These are phyloP conservation scores for Aureobasidium uvarum DNA, from an alignment of 2,329 filamentous ascomycete species.

Conservation along the genomic window DNA sequence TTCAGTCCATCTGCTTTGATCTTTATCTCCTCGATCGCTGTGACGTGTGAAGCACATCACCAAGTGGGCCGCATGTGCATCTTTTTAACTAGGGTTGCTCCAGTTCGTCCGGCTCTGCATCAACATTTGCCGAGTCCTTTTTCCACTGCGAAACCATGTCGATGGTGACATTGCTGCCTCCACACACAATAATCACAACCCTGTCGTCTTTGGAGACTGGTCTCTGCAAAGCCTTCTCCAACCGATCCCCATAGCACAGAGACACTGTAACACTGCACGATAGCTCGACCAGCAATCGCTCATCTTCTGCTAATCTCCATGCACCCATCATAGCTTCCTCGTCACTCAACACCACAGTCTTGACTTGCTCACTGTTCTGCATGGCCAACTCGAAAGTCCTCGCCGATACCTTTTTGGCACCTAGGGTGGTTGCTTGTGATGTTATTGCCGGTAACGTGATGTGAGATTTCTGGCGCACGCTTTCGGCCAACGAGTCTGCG, in stretches of 20 bases:
- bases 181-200: conserved; percentile 82
- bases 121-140: conserved; percentile 40
- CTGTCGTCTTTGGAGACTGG: conserved; percentile 64
- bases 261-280: conserved; percentile 81
- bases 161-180: conserved; percentile 56
- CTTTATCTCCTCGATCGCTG: neutral
- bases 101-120: conserved; percentile 13
- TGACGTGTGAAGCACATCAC: neutral
- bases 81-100: too few relatives aligned
- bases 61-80: too few relatives aligned
- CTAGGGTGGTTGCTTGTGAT: conserved; percentile 70
- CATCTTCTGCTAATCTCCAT: conserved; percentile 75
- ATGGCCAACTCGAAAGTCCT: conserved; percentile 65
- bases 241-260: conserved; percentile 60
- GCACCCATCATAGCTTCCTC: conserved; percentile 77
- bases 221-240: conserved; percentile 61
- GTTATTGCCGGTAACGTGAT: conserved; percentile 69
- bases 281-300: conserved; percentile 75
- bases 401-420: conserved; percentile 67
- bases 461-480: conserved; percentile 53
- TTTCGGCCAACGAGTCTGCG: conserved; percentile 66
- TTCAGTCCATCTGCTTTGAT: neutral
- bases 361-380: conserved; percentile 48
- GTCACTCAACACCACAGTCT: conserved; percentile 65
- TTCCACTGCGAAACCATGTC: conserved; percentile 53